Conservation (phyloP, 352 stramenopile species). For the Globisporangium camurandrum region DNA sequence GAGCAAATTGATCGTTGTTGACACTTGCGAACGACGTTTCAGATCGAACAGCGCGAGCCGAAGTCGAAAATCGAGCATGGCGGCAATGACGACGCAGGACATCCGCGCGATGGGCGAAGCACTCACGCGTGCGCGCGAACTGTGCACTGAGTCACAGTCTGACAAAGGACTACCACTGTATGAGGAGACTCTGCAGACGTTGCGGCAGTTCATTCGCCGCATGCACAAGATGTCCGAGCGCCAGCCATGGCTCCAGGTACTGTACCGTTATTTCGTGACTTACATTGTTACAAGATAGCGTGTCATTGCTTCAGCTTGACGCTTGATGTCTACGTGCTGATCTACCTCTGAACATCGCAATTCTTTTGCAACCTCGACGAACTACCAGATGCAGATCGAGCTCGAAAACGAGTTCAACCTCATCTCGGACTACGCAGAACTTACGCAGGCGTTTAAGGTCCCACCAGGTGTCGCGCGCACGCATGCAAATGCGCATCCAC, state of each 20-base stretch:
- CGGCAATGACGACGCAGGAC: slow-evolving; percentile 45
- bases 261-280: background rate
- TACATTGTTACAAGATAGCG: background rate
- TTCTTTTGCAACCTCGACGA: background rate
- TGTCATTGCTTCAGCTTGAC: too few species aligned
- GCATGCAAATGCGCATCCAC: slow-evolving; percentile 1
- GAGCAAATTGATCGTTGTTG: too few species aligned
- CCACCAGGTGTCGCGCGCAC: slow-evolving; percentile 20
- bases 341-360: background rate
- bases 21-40: background rate
- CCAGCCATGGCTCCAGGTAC: slow-evolving; percentile 74
- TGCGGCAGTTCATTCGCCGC: slow-evolving; percentile 54
- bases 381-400: slow-evolving; percentile 81
- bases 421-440: slow-evolving; percentile 73
- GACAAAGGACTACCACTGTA: slow-evolving; percentile 56
- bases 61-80: slow-evolving; percentile 11
- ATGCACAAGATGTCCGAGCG: slow-evolving; percentile 69
- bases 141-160: slow-evolving; percentile 59
- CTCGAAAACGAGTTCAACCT: slow-evolving; percentile 72
- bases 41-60: background rate
- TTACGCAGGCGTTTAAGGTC: slow-evolving; percentile 57
- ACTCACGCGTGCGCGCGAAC: slow-evolving; percentile 45
- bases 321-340: too few species aligned
- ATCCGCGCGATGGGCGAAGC: slow-evolving; percentile 65
- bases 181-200: slow-evolving; percentile 41